Percentiles rank a stretch among this genome's conserved stretches.
Conservation (phyloP, 805 yeast genomes). For the Gaillardinia entomophila region DNA sequence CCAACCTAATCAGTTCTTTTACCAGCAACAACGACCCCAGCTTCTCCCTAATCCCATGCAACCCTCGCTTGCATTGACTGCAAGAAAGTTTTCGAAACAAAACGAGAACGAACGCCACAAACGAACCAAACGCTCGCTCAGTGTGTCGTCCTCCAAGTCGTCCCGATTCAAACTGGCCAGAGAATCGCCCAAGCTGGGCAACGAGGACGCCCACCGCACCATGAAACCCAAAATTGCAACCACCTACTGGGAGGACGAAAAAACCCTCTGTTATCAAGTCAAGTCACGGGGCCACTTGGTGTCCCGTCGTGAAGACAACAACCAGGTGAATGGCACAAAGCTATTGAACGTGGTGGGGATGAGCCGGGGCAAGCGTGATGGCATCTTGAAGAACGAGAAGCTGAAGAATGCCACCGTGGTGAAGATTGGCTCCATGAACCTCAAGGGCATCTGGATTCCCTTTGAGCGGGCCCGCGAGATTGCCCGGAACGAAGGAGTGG, state of each 20-base stretch:
- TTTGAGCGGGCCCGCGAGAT: constrained; percentile 33
- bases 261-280: constrained; percentile 33
- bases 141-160: too few relatives aligned
- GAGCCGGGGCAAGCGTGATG: constrained; percentile 37
- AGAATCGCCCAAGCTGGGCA: too few relatives aligned
- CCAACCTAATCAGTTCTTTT: too few relatives aligned
- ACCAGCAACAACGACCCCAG: too few relatives aligned
- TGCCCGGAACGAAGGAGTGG: constrained; percentile 36
- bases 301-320: constrained; percentile 29
- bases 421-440: constrained; percentile 33
- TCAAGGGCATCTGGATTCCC: constrained; percentile 40
- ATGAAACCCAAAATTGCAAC: constrained; percentile 30
- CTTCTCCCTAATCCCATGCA: too few relatives aligned
- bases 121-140: too few relatives aligned
- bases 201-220: too few relatives aligned
- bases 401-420: constrained; percentile 17
- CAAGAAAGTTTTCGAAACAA: too few relatives aligned
- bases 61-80: too few relatives aligned
- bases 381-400: constrained; percentile 31
- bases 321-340: constrained; percentile 34
- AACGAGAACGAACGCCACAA: too few relatives aligned
- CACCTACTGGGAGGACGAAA: constrained; percentile 32
- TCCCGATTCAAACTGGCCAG: too few relatives aligned
- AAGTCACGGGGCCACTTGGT: constrained; percentile 26
- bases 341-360: constrained; percentile 32